Evolutionary conservation across 2,329 filamentous ascomycete species (phyloP).

Genomic region (Elsinoe batatas): DNA sequence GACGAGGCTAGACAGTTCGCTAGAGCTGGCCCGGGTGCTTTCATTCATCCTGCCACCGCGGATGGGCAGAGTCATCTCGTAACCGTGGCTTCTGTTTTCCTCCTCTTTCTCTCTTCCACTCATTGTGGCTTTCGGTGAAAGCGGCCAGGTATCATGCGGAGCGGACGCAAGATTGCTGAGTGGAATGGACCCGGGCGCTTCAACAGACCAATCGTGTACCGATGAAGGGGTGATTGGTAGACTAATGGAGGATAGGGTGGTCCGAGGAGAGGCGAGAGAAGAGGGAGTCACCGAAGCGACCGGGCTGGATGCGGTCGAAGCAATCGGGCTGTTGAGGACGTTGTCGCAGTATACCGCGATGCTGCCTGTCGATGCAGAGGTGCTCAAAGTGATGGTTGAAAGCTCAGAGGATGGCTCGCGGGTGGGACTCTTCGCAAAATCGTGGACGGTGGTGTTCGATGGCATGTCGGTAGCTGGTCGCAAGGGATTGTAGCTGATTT

Average conservation of each 20-base stretch:
- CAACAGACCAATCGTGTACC: not conserved
- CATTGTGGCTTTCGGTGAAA: not conserved
- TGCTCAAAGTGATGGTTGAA: not conserved
- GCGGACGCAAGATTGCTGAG: not conserved
- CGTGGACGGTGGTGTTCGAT: conserved; percentile 21
- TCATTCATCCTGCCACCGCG: not conserved
- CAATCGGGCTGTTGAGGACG: not conserved
- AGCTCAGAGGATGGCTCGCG: not conserved
- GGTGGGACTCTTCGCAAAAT: conserved; percentile 24
- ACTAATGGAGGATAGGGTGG: not conserved
- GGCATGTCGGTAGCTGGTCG: not conserved
- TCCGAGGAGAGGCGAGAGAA: not conserved
- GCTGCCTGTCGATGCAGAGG: not conserved
- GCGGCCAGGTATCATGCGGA: not conserved
- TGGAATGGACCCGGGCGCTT: not conserved
- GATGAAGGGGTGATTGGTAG: not conserved
- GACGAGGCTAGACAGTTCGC: not conserved
- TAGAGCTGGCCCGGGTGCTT: not conserved
- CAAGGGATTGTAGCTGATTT: not conserved
- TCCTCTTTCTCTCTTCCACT: not conserved
- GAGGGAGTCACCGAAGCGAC: not conserved
- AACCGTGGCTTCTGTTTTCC: not conserved
- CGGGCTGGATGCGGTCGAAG: not conserved
- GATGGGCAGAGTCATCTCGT: not conserved
- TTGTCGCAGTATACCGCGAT: not conserved